phyloP scores from a whole-genome alignment of 2,329 filamentous ascomycete species.

The Fusarium stilboides region DNA sequence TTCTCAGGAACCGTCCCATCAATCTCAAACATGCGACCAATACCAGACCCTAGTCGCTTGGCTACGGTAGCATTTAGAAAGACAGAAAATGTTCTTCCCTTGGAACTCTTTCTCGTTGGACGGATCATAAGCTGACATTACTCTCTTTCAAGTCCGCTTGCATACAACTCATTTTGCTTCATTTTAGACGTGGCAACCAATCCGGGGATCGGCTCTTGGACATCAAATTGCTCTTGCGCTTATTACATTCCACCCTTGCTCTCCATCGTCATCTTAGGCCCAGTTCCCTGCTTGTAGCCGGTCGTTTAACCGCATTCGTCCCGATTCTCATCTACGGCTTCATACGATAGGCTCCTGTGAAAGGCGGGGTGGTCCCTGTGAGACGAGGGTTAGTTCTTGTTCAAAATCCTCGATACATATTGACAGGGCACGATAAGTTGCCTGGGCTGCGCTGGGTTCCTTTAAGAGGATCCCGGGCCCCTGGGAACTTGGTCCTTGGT shows the following conservation, averaged over 20 bases:
- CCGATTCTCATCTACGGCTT: slow-evolving; percentile 41
- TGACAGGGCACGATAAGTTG: no score
- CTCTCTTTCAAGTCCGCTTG: slow-evolving; percentile 9
- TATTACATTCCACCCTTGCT: slow-evolving; percentile 43
- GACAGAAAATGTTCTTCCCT: slow-evolving; percentile 9
- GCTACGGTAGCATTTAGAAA: neutral
- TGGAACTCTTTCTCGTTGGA: slow-evolving; percentile 22
- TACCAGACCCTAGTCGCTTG: neutral
- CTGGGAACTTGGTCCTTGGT: slow-evolving; percentile 37
- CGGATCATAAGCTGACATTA: slow-evolving; percentile 35
- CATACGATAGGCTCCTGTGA: slow-evolving; percentile 43
- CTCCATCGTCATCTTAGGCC: slow-evolving; percentile 41
- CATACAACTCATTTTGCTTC: slow-evolving; percentile 29
- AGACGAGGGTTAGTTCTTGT: slow-evolving; percentile 44
- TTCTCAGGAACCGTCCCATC: slow-evolving; percentile 58
- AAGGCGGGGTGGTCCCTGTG: slow-evolving; percentile 50
- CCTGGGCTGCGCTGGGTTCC: slow-evolving; percentile 11
- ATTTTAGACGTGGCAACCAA: slow-evolving; percentile 33
- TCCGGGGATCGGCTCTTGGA: slow-evolving; percentile 39
- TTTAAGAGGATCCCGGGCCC: slow-evolving; percentile 44
- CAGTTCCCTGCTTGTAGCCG: slow-evolving; percentile 47
- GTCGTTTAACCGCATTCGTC: slow-evolving; percentile 48
- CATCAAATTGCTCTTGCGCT: slow-evolving; percentile 45
- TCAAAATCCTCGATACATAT: slow-evolving; percentile 34
- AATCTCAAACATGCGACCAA: slow-evolving; percentile 65